These are phyloP conservation scores for Amauroascus niger DNA, from an alignment of 2,329 filamentous ascomycete species.

Conservation along the genomic window DNA sequence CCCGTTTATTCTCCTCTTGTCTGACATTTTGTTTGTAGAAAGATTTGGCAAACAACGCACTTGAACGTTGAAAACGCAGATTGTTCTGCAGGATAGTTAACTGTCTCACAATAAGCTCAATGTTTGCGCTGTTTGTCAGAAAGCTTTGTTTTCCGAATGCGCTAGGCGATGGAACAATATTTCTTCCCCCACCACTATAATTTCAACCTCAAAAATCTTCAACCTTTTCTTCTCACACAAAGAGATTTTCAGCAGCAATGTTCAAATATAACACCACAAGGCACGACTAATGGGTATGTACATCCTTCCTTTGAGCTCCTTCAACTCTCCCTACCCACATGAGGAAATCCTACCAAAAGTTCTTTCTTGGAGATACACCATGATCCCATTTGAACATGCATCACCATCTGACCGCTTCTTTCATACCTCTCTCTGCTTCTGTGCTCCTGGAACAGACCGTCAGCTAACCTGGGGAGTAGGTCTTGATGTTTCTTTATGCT, in stretches of 20 bases:
- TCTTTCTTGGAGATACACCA: slow-evolving; percentile 45
- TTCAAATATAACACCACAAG: no score
- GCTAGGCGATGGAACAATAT: slow-evolving; percentile 4
- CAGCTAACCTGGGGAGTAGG: background rate
- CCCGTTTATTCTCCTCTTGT: slow-evolving; percentile 83
- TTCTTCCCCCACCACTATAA: background rate
- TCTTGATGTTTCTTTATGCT: background rate
- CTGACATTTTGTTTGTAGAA: slow-evolving; percentile 49
- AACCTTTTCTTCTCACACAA: background rate
- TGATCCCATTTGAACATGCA: slow-evolving; percentile 52
- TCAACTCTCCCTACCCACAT: slow-evolving; percentile 26
- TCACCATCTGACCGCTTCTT: slow-evolving; percentile 44
- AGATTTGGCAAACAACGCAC: background rate
- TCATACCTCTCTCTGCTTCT: slow-evolving; percentile 15
- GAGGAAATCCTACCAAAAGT: slow-evolving; percentile 46
- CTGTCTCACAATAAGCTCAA: slow-evolving; percentile 1
- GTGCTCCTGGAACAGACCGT: background rate
- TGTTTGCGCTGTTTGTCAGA: slow-evolving; percentile 35
- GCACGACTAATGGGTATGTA: slow-evolving; percentile 3
- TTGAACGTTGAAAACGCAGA: background rate
- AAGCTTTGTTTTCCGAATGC: no score
- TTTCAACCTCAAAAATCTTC: background rate
- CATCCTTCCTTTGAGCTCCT: background rate
- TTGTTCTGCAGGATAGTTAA: background rate
- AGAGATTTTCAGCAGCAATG: background rate